Conservation (phyloP, 345 rosid genomes). For the Heritiera littoralis region DNA sequence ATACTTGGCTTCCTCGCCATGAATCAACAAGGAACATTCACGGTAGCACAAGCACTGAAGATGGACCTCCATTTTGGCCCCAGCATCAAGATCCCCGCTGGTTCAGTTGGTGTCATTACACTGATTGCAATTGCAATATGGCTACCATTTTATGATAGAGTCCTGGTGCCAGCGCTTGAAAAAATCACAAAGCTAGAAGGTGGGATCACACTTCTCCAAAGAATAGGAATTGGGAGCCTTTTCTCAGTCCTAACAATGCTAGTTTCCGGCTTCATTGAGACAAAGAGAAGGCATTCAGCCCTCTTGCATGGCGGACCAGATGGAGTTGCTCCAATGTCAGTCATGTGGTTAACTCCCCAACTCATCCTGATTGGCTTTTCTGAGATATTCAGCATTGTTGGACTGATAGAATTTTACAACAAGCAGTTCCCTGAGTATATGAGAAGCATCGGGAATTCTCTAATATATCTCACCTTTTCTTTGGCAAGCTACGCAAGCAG, state of each 20-base stretch:
- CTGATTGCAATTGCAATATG: constrained; percentile 35
- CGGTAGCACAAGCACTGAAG: constrained; percentile 45
- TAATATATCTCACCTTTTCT: constrained; percentile 27
- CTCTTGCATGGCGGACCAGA: constrained; percentile 18
- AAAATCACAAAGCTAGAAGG: constrained; percentile 30
- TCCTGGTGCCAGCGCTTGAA: constrained; percentile 34
- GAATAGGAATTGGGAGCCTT: constrained; percentile 39
- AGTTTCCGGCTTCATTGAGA: constrained; percentile 33
- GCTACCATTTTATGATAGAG: constrained; percentile 47
- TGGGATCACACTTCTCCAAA: constrained; percentile 29
- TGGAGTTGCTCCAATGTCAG: constrained; percentile 31
- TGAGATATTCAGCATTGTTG: constrained; percentile 34
- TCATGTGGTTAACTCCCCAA: constrained; percentile 44
- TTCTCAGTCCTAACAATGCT: constrained; percentile 26
- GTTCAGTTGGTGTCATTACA: constrained; percentile 40
- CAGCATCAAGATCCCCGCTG: constrained; percentile 45
- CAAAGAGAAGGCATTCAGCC: constrained; percentile 29
- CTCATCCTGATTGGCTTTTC: constrained; percentile 35
- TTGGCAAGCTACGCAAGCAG: constrained; percentile 27
- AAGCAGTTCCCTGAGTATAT: constrained; percentile 46
- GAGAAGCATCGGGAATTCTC: constrained; percentile 40
- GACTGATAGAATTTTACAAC: constrained; percentile 45
- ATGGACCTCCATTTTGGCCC: constrained; percentile 46
- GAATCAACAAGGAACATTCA: constrained; percentile 42
- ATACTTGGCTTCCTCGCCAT: constrained; percentile 45